A percentile compares a stretch with the other conserved stretches of the same genome.
Evolutionary conservation across 2,329 filamentous ascomycete species (phyloP).

Genomic region (Aspergillus versicolor): DNA sequence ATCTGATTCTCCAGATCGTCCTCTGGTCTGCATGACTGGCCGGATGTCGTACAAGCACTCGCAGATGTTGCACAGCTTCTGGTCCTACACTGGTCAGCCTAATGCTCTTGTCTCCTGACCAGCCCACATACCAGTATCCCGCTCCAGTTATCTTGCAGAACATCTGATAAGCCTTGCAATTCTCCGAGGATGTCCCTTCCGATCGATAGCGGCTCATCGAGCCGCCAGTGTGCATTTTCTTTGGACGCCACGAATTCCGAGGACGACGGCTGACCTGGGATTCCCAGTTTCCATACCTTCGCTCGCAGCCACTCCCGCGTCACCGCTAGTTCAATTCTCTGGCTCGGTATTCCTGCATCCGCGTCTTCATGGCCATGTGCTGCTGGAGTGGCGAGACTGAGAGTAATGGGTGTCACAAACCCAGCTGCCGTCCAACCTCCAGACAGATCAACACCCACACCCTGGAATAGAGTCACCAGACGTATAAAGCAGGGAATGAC

Average conservation of each 20-base stretch:
- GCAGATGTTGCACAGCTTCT: slow-evolving; percentile 8
- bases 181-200: background rate
- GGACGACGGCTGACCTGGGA: background rate
- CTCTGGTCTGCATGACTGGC: background rate
- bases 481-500: background rate
- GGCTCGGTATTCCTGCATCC: background rate
- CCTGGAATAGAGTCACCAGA: background rate
- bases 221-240: background rate
- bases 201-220: slow-evolving; percentile 1
- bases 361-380: background rate
- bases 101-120: slow-evolving; percentile 1
- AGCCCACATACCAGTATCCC: background rate
- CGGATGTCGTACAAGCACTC: slow-evolving; percentile 5
- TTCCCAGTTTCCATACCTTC: slow-evolving; percentile 1
- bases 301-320: slow-evolving; percentile 1
- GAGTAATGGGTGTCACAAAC: slow-evolving; percentile 4
- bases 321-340: background rate
- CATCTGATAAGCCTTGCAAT: background rate
- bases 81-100: slow-evolving; percentile 3
- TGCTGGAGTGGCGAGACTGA: background rate
- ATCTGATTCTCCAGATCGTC: background rate
- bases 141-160: background rate
- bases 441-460: background rate
- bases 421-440: slow-evolving; percentile 5
- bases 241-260: background rate